A percentile compares a stretch with the other conserved stretches of the same genome.
These are phyloP conservation scores for Alternaria burnsii DNA, from an alignment of 2,329 filamentous ascomycete species.

Conservation along the genomic window DNA sequence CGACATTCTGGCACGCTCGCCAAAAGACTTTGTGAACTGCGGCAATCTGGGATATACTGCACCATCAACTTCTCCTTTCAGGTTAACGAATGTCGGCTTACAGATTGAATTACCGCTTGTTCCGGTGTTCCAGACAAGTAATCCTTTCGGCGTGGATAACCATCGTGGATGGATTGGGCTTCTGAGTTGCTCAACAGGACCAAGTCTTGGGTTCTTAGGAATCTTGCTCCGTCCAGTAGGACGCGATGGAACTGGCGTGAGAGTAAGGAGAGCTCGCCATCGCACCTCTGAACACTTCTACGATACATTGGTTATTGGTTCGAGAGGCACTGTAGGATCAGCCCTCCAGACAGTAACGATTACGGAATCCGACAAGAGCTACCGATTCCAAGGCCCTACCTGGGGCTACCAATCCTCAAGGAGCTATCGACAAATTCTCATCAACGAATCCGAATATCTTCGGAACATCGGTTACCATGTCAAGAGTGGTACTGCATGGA, in stretches of 20 bases:
- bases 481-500: background rate
- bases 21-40: background rate
- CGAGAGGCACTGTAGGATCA: background rate
- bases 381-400: accelerated
- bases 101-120: background rate
- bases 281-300: too few relatives aligned
- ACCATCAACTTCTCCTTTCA: background rate
- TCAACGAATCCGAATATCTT: background rate
- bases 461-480: background rate
- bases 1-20: background rate
- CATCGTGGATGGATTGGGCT: background rate
- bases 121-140: background rate
- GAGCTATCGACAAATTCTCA: background rate
- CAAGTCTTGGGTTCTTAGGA: background rate
- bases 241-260: too few relatives aligned
- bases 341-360: background rate
- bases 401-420: background rate
- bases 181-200: background rate
- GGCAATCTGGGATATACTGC: background rate
- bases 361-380: too few relatives aligned
- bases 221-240: background rate
- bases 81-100: background rate
- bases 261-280: background rate
- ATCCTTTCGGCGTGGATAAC: background rate
- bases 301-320: background rate